phyloP scores from a whole-genome alignment of 768 basidiomycete genomes.

The Kwoniella europaea region DNA sequence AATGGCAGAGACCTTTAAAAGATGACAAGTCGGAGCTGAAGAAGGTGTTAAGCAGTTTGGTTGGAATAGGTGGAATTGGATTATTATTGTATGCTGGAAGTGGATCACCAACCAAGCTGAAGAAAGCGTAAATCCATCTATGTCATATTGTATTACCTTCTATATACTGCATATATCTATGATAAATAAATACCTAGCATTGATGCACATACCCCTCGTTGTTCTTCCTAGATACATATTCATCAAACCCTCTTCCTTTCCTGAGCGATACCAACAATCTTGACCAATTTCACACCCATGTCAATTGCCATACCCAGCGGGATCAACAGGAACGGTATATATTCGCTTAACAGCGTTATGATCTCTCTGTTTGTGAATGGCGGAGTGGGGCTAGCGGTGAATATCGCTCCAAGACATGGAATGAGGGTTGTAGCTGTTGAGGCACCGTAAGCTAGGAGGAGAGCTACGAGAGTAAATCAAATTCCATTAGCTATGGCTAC shows the following conservation, averaged over 20 bases:
- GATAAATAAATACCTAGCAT: background rate
- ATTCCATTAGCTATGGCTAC: too few species aligned
- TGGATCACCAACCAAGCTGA: background rate
- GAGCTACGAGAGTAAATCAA: conserved; percentile 35
- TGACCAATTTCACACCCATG: conserved; percentile 61
- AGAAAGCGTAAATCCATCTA: background rate
- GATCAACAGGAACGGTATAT: conserved; percentile 75
- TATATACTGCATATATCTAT: background rate
- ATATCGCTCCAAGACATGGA: conserved; percentile 69
- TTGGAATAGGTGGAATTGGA: background rate
- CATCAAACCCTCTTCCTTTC: conserved; percentile 26
- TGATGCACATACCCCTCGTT: too few species aligned
- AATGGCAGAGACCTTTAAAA: conserved; percentile 5
- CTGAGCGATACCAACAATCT: conserved; percentile 31
- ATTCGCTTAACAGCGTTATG: conserved; percentile 68
- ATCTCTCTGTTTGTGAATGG: conserved; percentile 65
- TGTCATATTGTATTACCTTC: background rate
- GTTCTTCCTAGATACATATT: background rate
- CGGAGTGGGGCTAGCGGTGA: conserved; percentile 63
- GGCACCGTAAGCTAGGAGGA: conserved; percentile 75
- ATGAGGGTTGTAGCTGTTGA: conserved; percentile 78
- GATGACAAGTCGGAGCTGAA: background rate
- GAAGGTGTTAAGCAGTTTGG: background rate
- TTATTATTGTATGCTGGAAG: background rate
- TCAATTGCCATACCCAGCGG: conserved; percentile 76